These are phyloP conservation scores for Speleostelium caveatum DNA, from an alignment of 78 protist genomes.

Conservation along the genomic window DNA sequence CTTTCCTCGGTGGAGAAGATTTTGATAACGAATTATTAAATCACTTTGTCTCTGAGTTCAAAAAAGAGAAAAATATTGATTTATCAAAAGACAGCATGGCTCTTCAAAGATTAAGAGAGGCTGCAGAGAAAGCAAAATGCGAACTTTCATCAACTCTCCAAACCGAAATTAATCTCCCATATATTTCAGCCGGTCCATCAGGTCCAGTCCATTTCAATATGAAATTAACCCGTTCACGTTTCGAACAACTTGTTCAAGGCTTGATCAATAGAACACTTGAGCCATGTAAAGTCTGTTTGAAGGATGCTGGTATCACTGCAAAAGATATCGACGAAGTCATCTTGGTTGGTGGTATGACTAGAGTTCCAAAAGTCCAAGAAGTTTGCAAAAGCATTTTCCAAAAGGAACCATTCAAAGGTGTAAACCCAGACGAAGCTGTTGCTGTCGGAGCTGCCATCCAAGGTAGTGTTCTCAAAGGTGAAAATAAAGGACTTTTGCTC, in stretches of 20 bases:
- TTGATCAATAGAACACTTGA: constrained; percentile 92
- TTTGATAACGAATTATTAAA: constrained; percentile 92
- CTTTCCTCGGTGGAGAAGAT: constrained; percentile 99
- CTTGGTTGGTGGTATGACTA: constrained; percentile 99
- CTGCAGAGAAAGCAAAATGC: constrained; percentile 98
- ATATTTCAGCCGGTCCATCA: constrained; percentile 96
- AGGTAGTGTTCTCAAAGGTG: constrained; percentile 98
- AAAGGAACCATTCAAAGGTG: constrained; percentile 95
- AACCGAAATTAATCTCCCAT: constrained; percentile 98
- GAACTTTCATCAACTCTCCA: constrained; percentile 95
- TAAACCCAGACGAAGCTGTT: constrained; percentile 99
- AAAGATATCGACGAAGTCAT: constrained; percentile 96
- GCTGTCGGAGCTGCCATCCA: constrained; percentile 99
- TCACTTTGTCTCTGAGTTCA: constrained; percentile 90
- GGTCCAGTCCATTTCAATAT: constrained; percentile 97
- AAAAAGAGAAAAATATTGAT: constrained; percentile 90
- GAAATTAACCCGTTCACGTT: constrained; percentile 91
- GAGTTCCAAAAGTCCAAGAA: constrained; percentile 98
- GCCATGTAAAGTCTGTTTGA: constrained; percentile 95
- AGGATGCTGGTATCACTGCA: constrained; percentile 94
- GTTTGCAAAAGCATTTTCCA: constrained; percentile 90
- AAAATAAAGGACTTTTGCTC: constrained; percentile 67
- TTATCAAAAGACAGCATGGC: constrained; percentile 92
- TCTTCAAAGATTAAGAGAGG: constrained; percentile 98
- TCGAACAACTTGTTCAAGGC: constrained; percentile 89